Evolutionary conservation across 2,329 filamentous ascomycete genomes (phyloP).

Genomic region (Cladophialophora chaetospira): DNA sequence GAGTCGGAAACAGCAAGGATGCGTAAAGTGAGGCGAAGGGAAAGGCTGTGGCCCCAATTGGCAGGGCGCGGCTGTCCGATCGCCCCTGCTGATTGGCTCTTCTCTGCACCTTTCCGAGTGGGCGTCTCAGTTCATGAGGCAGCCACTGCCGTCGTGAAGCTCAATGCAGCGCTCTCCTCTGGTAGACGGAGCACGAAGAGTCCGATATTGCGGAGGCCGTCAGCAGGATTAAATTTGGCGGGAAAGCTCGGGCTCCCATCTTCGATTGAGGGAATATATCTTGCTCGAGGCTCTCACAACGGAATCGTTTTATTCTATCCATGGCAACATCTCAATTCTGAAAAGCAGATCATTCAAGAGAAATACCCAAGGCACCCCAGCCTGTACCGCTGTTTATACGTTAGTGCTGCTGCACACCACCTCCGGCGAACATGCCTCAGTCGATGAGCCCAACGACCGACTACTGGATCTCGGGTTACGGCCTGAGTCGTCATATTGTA

Average conservation of each 20-base stretch:
- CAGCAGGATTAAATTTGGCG: no score
- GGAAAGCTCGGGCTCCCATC: neutral
- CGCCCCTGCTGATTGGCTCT: constrained; percentile 2
- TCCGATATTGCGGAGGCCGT: no score
- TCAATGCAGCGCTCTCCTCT: neutral
- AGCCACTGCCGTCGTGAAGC: constrained; percentile 1
- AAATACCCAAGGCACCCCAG: neutral
- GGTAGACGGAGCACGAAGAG: neutral
- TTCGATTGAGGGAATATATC: constrained; percentile 1
- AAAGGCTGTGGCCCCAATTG: constrained; percentile 6
- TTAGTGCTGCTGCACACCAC: constrained; percentile 8
- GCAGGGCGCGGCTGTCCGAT: constrained; percentile 6
- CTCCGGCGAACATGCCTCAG: constrained; percentile 21
- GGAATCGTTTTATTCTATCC: neutral
- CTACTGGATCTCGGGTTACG: constrained; percentile 53
- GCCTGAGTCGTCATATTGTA: constrained; percentile 52
- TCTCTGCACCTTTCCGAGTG: neutral
- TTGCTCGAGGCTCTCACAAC: constrained; percentile 7
- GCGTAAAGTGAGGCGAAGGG: constrained; percentile 11
- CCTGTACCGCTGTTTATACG: constrained; percentile 2
- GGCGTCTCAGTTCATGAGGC: neutral
- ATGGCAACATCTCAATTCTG: neutral
- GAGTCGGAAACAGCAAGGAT: constrained; percentile 5
- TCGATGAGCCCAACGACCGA: constrained; percentile 36
- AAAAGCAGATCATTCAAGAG: neutral